Conservation (phyloP, 768 basidiomycete species). For the Rhodocollybia butyracea region DNA sequence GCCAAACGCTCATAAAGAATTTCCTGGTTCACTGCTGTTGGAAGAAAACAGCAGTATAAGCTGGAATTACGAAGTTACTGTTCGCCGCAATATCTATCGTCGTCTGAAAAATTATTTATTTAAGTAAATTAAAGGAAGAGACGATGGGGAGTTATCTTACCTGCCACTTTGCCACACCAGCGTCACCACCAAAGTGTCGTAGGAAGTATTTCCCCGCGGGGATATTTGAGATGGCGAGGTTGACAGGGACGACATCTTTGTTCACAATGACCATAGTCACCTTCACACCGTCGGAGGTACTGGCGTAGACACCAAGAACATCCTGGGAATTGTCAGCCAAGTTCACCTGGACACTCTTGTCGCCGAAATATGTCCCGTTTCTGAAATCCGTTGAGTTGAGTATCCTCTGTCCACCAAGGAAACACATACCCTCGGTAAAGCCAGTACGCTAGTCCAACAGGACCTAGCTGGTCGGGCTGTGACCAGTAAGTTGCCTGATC, state of each 20-base stretch:
- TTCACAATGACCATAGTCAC: conserved; percentile 47
- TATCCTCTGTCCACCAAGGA: not conserved
- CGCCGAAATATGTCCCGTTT: conserved; percentile 45
- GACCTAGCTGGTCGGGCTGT: conserved; percentile 41
- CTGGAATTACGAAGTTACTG: conserved; percentile 30
- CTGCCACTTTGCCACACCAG: conserved; percentile 56
- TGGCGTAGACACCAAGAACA: conserved; percentile 44
- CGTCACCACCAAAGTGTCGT: conserved; percentile 53
- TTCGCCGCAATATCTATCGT: conserved; percentile 27
- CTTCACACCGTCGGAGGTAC: conserved; percentile 33
- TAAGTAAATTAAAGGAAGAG: not conserved
- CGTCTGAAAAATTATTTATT: conserved; percentile 17
- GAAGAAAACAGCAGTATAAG: conserved; percentile 34
- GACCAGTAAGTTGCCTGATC: conserved; percentile 55
- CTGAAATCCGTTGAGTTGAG: conserved; percentile 18
- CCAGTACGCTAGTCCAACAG: conserved; percentile 55
- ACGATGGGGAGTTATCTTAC: conserved; percentile 24
- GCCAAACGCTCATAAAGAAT: too few relatives aligned
- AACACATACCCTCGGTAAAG: conserved; percentile 45
- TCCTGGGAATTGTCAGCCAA: conserved; percentile 36
- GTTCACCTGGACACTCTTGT: conserved; percentile 41
- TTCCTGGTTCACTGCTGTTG: conserved; percentile 20
- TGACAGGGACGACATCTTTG: conserved; percentile 41
- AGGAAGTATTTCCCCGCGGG: conserved; percentile 48
- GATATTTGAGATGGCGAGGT: conserved; percentile 39